Evolutionary conservation across 2,329 filamentous ascomycete species (phyloP), one percentile per base, ranked within the genome.

Genomic region (Aspergillus carbonarius): DNA sequence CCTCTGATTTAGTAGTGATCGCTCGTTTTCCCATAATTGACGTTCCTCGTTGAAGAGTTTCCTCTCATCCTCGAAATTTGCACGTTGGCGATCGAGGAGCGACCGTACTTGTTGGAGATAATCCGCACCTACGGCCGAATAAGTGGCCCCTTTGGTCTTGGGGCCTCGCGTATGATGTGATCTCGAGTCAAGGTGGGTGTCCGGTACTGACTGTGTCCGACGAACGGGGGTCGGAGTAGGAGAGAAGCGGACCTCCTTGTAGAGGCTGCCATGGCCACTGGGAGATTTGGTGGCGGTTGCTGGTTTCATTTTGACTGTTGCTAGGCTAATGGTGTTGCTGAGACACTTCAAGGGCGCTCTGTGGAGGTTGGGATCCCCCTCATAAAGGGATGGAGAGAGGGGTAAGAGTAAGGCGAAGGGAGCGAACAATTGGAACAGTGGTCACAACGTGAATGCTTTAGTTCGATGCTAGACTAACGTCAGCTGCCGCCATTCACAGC

Each of bases 231-330:
- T 72, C 39, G 71, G 63, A 3, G 74, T 72, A 12, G 74, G 72
- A 20, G 76, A 78, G 62, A 78, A 78, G 53, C 73, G 75, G 35
- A 77, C 75, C 61, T 76, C 76, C 68, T 76, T 78, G 64, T 74
- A 74, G 39, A 70, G 62, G 57, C 65, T 70, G 48, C 71, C 70
- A 60, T 74, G 73, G 42, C 73, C 71, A 46, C 73, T 72, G 18
- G 65, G 68, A 35, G 67, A 48, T 20, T 67, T 69, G 17, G 61
- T 61, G 20, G 63, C 44, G 13, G 57, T 56, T 20, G 65, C 58
- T 40, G 66, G 55, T 62, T 60, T 72, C 71, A 74, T 74, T 10
- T 52, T 52, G 32, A 32, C 30, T 32, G 30, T 23, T 23, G 23
- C 5, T 23, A 27, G 18, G 30, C 46, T 52, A 30, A 30, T 46